Percentiles rank a stretch among this genome's conserved stretches.
phyloP scores from a whole-genome alignment of 2,329 filamentous ascomycete species.

The Acephala macrosclerotiorum region DNA sequence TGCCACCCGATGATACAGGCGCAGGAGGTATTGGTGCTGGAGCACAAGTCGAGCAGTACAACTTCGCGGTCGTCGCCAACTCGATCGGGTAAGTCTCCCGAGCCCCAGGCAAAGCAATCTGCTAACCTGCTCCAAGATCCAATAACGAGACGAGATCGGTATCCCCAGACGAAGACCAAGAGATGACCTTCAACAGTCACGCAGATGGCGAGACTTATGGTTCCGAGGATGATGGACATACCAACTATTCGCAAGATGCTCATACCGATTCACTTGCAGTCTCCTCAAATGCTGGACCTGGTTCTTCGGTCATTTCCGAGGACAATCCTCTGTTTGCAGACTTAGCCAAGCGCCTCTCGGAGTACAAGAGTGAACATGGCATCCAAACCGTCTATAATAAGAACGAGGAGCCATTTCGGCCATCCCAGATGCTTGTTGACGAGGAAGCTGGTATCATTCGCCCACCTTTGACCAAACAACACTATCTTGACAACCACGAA shows the following conservation, averaged over 20 bases:
- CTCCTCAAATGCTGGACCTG: not conserved
- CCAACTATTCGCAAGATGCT: no score
- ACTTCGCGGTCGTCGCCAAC: not conserved
- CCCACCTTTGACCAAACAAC: not conserved
- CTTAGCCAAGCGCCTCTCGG: not conserved
- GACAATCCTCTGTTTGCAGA: not conserved
- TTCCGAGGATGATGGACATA: no score
- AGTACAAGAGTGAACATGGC: not conserved
- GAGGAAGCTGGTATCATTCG: not conserved
- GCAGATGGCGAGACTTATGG: no score
- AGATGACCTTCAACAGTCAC: no score
- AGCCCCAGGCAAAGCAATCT: not conserved
- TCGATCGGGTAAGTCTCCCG: constrained; percentile 2
- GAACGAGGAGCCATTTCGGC: not conserved
- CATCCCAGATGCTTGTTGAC: not conserved
- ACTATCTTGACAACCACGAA: not conserved
- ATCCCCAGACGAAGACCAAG: no score
- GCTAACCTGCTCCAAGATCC: not conserved
- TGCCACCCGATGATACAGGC: no score
- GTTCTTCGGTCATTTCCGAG: not conserved
- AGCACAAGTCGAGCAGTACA: not conserved
- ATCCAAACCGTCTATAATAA: not conserved
- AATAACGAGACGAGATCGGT: not conserved
- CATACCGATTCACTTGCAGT: no score
- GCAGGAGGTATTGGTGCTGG: not conserved